phyloP scores from a whole-genome alignment of 306 rosid genomes.

The Dryas octopetala region DNA sequence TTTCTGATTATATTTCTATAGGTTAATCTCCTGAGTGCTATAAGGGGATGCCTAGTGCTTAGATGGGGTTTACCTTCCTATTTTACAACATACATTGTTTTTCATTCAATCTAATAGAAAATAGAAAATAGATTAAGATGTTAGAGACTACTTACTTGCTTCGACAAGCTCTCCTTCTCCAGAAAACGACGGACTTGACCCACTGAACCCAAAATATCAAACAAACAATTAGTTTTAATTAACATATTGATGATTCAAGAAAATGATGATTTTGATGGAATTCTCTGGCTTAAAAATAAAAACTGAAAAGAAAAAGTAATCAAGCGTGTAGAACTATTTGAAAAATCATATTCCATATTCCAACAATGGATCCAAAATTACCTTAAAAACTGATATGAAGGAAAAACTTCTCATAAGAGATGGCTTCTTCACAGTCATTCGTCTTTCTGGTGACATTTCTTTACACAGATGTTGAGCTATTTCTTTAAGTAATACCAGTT shows the following conservation, averaged over 20 bases:
- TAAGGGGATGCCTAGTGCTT: not conserved
- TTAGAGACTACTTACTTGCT: slow-evolving; percentile 76
- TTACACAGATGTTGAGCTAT: slow-evolving; percentile 91
- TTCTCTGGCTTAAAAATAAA: not conserved
- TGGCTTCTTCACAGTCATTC: slow-evolving; percentile 48
- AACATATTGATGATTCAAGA: not conserved
- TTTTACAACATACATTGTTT: not conserved
- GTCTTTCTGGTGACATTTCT: slow-evolving; percentile 68
- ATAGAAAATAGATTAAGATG: not conserved
- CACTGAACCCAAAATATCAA: slow-evolving; percentile 52
- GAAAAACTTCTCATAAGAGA: slow-evolving; percentile 39
- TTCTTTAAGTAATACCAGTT: slow-evolving; percentile 85
- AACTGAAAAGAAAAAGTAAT: not conserved
- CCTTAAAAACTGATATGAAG: slow-evolving; percentile 68
- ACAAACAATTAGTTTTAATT: slow-evolving; percentile 21
- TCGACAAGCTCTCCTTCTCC: slow-evolving; percentile 73
- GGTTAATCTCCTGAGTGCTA: not conserved
- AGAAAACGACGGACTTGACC: slow-evolving; percentile 59
- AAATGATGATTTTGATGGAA: not conserved
- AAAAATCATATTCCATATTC: not conserved
- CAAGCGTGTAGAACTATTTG: not conserved
- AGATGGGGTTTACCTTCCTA: not conserved
- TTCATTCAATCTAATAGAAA: not conserved
- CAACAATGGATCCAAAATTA: slow-evolving; percentile 20
- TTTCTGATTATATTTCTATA: not conserved